Evolutionary conservation across 108 stramenopile genomes (phyloP), one percentile per base, ranked within the genome.

Genomic region (Pelagomonas calceolata): DNA sequence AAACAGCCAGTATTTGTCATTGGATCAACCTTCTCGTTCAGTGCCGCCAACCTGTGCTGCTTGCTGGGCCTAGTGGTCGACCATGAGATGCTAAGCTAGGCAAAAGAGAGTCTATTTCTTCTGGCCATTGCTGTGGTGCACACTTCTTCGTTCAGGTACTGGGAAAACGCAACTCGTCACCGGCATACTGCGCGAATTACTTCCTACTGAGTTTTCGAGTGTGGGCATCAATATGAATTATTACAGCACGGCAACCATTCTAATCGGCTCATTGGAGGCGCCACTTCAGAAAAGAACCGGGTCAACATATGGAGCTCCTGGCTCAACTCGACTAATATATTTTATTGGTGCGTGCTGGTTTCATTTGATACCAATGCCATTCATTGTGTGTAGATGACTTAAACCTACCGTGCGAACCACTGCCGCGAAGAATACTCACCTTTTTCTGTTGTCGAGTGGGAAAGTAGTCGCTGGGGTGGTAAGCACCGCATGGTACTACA

Each of bases 161-260:
- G 88, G 88, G 34, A 88, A 88, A 76, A 87, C 88, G 16, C 82
- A 85, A 71, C 75, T 88, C 66, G 71, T 87, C 21, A 80, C 76
- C 33, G 85, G 82, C 36, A 71, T 87, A 79, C 75, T 88, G 4
- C 68, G 81, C 36, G 75, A 72, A 37, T 35, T 79, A 37, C 70
- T 68, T 33, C 75, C 70, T 21, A 71, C 64, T 63, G 72, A 78
- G 4, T 63, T 37, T 16, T 4, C 71, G 14, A n/a, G 43, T 44
- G 4, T 70, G 18, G 63, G 63, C 43, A 29, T 63, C 37, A 76
- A 71, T 34, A 34, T 75, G 36, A 65, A 75, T 80, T 87, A 85
- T 80, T 86, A 85, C 74, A 85, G 82, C 33, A 85, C 84, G 4
- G 80, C 86, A 26, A 74, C 75, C 12, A 76, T 75, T 5, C 76